These are phyloP conservation scores for Nematocida ironsii DNA, from an alignment of 371 early-diverging fungal genomes.

Conservation along the genomic window DNA sequence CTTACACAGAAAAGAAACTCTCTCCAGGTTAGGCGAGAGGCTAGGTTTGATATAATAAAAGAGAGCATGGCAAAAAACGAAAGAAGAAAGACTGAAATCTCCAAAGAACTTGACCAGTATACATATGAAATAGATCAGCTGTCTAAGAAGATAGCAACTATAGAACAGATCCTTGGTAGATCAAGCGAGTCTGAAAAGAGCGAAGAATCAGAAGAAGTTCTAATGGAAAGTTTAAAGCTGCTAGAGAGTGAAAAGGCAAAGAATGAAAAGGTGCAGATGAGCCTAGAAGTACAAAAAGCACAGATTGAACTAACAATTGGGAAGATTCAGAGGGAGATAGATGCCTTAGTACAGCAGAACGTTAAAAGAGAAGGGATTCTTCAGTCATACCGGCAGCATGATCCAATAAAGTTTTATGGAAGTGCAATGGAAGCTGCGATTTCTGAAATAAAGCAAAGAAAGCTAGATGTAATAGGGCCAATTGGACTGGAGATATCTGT, in stretches of 20 bases:
- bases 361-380: constrained; percentile 61
- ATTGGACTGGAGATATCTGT: constrained; percentile 61
- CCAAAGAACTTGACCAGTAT: constrained; percentile 44
- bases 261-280: constrained; percentile 18
- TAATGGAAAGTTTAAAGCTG: not conserved
- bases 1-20: not conserved
- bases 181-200: constrained; percentile 5
- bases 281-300: constrained; percentile 26
- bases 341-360: constrained; percentile 24
- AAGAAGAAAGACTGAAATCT: constrained; percentile 34
- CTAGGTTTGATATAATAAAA: constrained; percentile 1
- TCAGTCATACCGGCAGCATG: not conserved
- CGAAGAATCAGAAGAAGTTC: constrained; percentile 10
- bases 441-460: constrained; percentile 35
- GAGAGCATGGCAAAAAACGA: constrained; percentile 23
- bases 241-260: not conserved
- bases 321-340: constrained; percentile 32
- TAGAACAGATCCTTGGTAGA: constrained; percentile 23
- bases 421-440: constrained; percentile 52
- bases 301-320: constrained; percentile 14
- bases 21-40: not conserved
- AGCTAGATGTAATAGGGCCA: constrained; percentile 67
- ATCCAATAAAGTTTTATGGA: constrained; percentile 31
- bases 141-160: constrained; percentile 13
- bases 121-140: constrained; percentile 41